A percentile compares a stretch with the other conserved stretches of the same genome.
phyloP scores from a whole-genome alignment of 2,329 filamentous ascomycete genomes.

The Xylariomycetidae sp. region DNA sequence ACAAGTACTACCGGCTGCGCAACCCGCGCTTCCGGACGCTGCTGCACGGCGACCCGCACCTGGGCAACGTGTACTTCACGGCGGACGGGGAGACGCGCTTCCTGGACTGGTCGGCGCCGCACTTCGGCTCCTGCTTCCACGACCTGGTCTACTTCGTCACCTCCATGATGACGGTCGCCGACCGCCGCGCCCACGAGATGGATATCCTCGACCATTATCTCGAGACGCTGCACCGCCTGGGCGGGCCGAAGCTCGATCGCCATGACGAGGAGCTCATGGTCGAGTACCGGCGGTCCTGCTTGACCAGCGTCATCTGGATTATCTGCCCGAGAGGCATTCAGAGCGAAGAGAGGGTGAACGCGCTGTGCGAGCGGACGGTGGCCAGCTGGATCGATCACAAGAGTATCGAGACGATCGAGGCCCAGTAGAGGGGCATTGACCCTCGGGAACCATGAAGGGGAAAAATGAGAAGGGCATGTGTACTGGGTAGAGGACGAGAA shows the following conservation, averaged over 20 bases:
- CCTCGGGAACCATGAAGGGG: no score
- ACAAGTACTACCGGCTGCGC: conserved; percentile 29
- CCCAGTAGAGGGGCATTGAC: conserved; percentile 10
- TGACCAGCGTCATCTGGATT: conserved; percentile 27
- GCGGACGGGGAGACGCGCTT: conserved; percentile 29
- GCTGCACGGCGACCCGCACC: conserved; percentile 37
- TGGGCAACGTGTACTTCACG: conserved; percentile 37
- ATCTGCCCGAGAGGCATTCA: conserved; percentile 26
- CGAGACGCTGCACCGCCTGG: conserved; percentile 22
- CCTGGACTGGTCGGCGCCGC: conserved; percentile 35
- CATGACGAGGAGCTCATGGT: conserved; percentile 23
- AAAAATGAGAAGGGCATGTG: no score
- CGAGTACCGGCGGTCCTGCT: conserved; percentile 27
- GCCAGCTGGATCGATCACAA: conserved; percentile 32
- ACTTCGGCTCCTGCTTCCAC: conserved; percentile 37
- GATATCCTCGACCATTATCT: conserved; percentile 32
- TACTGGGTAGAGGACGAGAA: no score
- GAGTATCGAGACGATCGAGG: conserved; percentile 25
- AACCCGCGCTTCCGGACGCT: conserved; percentile 34
- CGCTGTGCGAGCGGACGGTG: conserved; percentile 28
- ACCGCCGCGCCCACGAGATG: conserved; percentile 34
- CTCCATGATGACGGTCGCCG: conserved; percentile 30
- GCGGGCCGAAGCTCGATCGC: conserved; percentile 28
- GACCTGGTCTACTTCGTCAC: conserved; percentile 37
- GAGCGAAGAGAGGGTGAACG: conserved; percentile 28